Base-by-base conservation (phyloP, 495 filamentous ascomycete genomes). In the Aspergillus biplanus region DNA sequence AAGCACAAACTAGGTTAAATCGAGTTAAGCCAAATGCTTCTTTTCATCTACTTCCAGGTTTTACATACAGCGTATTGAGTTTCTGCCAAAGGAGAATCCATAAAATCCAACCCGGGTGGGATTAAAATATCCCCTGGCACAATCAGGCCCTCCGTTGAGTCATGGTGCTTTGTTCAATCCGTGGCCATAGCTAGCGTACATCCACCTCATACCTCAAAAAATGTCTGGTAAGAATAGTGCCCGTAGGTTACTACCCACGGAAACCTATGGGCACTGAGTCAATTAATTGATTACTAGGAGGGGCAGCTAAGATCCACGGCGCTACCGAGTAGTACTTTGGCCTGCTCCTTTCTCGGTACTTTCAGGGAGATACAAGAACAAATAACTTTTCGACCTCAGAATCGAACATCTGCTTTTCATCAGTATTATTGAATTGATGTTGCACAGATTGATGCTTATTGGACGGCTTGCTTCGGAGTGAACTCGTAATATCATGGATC, bases 161-260 rank as follows among this genome's bases (percentile, higher is more conserved):
- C 47, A 18, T 18, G 47, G 47, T 50, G 47, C 47, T 50, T 50
- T 50, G 47, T n/a, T 50, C 47, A 27, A 9, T 50, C 11, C 16
- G 27, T 27, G 47, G 47, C 47, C 47, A n/a, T n/a, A 50, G 21
- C 16, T 11, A 31, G 47, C 21, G 16, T 50, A 8, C 6, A 31
- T 18, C 16, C 47, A 50, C 47, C 7, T 7, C 47, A 18, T 50
- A n/a, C 16, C 47, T 50, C 47, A 0, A 50, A 11, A 12, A 50
- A 31, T 18, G 4, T 16, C 15, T 1, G 46, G 12, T 49, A 8
- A 49, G n/a, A n/a, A 11, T 44, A 44, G 7, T 44, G 1, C 21
- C 21, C 21, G 2, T 27, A 27, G 21, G 2, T 27, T 27, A 27
- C 21, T 27, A 27, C 21, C 21, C n/a, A 11, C 47, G 47, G 47